These are phyloP conservation scores for Drechslera avenae DNA, from an alignment of 2,329 filamentous ascomycete species.

Conservation along the genomic window DNA sequence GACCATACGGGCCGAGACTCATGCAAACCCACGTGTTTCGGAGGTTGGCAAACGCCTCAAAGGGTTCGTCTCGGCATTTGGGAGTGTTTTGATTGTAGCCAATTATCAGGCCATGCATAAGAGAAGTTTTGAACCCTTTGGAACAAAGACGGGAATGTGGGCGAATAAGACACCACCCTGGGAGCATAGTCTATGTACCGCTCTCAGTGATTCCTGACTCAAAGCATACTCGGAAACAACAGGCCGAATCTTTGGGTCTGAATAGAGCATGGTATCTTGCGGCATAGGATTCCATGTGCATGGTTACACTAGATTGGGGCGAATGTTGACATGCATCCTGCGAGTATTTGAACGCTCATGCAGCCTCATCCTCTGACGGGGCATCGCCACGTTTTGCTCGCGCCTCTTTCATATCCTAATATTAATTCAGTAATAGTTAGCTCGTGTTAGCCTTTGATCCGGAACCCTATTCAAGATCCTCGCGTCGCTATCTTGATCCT, in stretches of 20 bases:
- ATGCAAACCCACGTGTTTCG: slow-evolving; percentile 15
- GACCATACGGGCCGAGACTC: slow-evolving; percentile 10
- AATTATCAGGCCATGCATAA: slow-evolving; percentile 1
- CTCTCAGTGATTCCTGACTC: slow-evolving; percentile 14
- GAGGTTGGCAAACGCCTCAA: slow-evolving; percentile 7
- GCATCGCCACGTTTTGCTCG: slow-evolving; percentile 14
- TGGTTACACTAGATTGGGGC: slow-evolving; percentile 9
- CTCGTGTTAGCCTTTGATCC: slow-evolving; percentile 10
- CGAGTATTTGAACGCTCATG: slow-evolving; percentile 23
- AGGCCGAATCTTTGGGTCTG: slow-evolving; percentile 10
- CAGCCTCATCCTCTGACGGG: slow-evolving; percentile 12
- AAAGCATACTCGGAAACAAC: slow-evolving; percentile 14
- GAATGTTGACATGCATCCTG: slow-evolving; percentile 6
- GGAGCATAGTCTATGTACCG: neutral
- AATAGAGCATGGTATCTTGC: slow-evolving; percentile 1
- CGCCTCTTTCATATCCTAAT: slow-evolving; percentile 12
- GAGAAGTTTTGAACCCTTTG: slow-evolving; percentile 11
- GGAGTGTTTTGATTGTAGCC: slow-evolving; percentile 13
- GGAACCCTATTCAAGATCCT: slow-evolving; percentile 16
- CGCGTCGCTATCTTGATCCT: slow-evolving; percentile 10
- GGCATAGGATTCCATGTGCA: neutral
- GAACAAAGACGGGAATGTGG: slow-evolving; percentile 9
- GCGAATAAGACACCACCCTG: slow-evolving; percentile 8
- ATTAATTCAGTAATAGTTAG: slow-evolving; percentile 12
- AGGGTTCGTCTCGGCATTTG: slow-evolving; percentile 5